phyloP scores from a whole-genome alignment of 2,329 filamentous ascomycete genomes.

The Dactylellina leptospora region DNA sequence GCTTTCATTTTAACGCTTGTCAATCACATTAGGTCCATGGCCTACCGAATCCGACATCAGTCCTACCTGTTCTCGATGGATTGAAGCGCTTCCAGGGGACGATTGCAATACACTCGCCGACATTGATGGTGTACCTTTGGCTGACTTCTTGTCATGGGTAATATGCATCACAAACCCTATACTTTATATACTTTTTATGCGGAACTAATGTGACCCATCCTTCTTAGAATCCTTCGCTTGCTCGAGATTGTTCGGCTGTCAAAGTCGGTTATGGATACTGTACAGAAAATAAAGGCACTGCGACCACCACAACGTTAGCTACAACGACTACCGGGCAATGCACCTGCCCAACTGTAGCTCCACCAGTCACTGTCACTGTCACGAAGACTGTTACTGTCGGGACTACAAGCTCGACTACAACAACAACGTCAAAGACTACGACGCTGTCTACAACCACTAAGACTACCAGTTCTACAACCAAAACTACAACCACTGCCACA shows the following conservation, averaged over 20 bases:
- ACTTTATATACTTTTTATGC: neutral
- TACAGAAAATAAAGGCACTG: conserved; percentile 4
- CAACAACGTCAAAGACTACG: neutral
- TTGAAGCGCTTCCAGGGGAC: conserved; percentile 25
- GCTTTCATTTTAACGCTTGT: too few relatives aligned
- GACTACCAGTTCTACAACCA: neutral
- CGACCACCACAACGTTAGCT: neutral
- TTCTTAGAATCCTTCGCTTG: conserved; percentile 16
- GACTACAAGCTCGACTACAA: too few relatives aligned
- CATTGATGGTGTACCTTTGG: conserved; percentile 22
- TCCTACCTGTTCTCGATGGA: conserved; percentile 17
- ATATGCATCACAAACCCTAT: neutral
- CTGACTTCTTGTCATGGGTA: conserved; percentile 25
- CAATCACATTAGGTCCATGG: conserved; percentile 18
- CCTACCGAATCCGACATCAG: conserved; percentile 33
- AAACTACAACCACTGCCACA: conserved; percentile 2
- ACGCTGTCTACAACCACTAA: neutral
- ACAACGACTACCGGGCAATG: neutral
- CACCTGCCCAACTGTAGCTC: neutral
- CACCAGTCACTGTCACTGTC: neutral
- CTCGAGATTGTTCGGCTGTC: conserved; percentile 20
- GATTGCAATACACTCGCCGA: conserved; percentile 31
- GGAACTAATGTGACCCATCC: too few relatives aligned
- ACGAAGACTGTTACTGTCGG: conserved; percentile 6
- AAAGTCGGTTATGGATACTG: conserved; percentile 26